Evolutionary conservation across 805 yeast species (phyloP).

Genomic region (Barnettozyma sucrosica): DNA sequence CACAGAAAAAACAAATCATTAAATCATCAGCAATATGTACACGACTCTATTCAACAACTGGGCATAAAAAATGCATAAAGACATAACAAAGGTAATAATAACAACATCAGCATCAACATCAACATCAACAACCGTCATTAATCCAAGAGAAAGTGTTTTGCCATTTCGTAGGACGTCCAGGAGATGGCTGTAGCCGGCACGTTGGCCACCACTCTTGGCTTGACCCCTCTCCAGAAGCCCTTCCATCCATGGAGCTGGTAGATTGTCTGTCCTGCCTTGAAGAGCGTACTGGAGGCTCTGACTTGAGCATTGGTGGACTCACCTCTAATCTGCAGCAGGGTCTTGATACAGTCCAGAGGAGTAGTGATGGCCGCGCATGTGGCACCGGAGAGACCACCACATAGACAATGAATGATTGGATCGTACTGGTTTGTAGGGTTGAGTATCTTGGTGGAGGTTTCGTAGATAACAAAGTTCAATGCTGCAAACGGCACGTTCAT

Average conservation of each 20-base stretch:
- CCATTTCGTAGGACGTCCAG: conserved; percentile 98
- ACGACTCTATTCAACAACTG: background rate
- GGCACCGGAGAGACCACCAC: conserved; percentile 94
- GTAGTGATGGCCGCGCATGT: conserved; percentile 92
- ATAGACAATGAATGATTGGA: conserved; percentile 84
- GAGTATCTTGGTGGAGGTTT: conserved; percentile 66
- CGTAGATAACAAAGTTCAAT: conserved; percentile 88
- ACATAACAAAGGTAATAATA: background rate
- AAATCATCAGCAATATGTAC: conserved; percentile 2
- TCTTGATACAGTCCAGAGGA: conserved; percentile 90
- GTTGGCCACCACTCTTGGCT: conserved; percentile 86
- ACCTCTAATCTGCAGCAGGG: conserved; percentile 81
- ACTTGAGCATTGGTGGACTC: conserved; percentile 38
- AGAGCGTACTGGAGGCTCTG: conserved; percentile 57
- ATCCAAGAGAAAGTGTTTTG: conserved; percentile 45
- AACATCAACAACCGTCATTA: background rate
- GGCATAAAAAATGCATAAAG: background rate
- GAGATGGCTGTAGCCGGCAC: conserved; percentile 95
- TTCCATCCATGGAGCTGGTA: conserved; percentile 50
- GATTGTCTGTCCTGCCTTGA: conserved; percentile 64
- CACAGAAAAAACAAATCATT: background rate
- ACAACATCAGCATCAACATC: too few species aligned
- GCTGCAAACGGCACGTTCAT: conserved; percentile 96
- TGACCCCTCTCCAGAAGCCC: conserved; percentile 80
- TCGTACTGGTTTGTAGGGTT: conserved; percentile 78